Base-by-base conservation (phyloP, 164 flowering plant species). In the Vitis cinerea region DNA sequence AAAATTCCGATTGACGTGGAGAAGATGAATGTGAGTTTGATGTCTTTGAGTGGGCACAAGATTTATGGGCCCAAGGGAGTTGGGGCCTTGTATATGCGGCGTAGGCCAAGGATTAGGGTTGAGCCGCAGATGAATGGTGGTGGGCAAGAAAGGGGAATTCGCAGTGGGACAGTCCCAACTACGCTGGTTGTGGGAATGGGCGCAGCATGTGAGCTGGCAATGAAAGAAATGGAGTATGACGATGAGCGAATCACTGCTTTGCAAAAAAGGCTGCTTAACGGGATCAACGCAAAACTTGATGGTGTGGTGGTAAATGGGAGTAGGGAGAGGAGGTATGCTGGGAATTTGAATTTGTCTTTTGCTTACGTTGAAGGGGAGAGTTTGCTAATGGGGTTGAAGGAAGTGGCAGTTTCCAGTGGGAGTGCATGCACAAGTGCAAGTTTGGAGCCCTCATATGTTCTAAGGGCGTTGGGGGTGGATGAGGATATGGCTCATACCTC, bases 401-500 rank as follows among this genome's bases (percentile, higher is more conserved):
- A 95, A 75, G 97, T 93, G 31, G 98, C 98, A 0, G 99, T 95
- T 10, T 92, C 97, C 2, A 93, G 99, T 78, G 99, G 99, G 10
- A 91, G 98, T 69, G 99, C 99, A 0, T 95, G 99, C 70, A 92
- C 96, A 0, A 92, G 99, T 59, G 98, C 98, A 0, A 92, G 96
- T 73, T 81, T 95, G 87, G 99, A 93, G 85, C 98, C 99, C 0
- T 91, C 98, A 0, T 95, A 91, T 75, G 99, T 92, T 59, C 70
- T 95, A 82, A 85, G 99, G 82, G 99, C 97, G 0, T 81, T 95
- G 73, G 99, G 99, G 13, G 98, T 95, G 62, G 99, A 95, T 13
- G 98, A 95, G 75, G 99, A 95, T 52, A 95, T 93, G 99, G 99
- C 99, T 2, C 97, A 95, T 73, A 95, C 98, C 2, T 95, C 98